Evolutionary conservation across 805 yeast genomes (phyloP).

Genomic region (Candida schatavii): DNA sequence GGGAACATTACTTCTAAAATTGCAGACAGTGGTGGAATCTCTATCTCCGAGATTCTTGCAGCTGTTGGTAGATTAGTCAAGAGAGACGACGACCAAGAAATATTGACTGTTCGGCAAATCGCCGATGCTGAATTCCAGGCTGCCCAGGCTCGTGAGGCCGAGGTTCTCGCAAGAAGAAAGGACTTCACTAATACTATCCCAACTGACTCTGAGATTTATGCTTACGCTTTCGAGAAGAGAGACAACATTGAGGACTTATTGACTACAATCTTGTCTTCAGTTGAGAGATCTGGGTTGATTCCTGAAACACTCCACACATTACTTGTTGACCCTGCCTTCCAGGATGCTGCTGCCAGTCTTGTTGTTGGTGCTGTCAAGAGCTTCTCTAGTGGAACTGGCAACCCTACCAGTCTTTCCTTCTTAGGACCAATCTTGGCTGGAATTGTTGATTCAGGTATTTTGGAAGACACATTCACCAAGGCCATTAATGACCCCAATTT

Average conservation of each 20-base stretch:
- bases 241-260: constrained; percentile 30
- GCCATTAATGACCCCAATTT: constrained; percentile 22
- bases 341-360: constrained; percentile 20
- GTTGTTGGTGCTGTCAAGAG: constrained; percentile 21
- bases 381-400: constrained; percentile 10
- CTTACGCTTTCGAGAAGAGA: constrained; percentile 16
- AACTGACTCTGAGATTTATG: neutral
- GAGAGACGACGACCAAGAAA: constrained; percentile 4
- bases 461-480: constrained; percentile 18
- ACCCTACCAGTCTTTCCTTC: constrained; percentile 14
- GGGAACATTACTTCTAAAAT: constrained; percentile 18
- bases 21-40: constrained; percentile 16
- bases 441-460: constrained; percentile 22
- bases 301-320: constrained; percentile 21
- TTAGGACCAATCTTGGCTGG: constrained; percentile 19
- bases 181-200: neutral
- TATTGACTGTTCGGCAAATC: neutral
- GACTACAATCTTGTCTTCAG: constrained; percentile 24
- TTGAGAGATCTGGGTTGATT: constrained; percentile 26
- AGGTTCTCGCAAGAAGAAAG: constrained; percentile 8
- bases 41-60: constrained; percentile 9
- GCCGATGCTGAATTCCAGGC: neutral
- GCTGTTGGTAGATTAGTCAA: constrained; percentile 6
- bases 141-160: neutral
- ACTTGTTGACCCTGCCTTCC: constrained; percentile 22